Base-by-base conservation (phyloP, 2,329 filamentous ascomycete species). In the Cladosporium sp. region DNA sequence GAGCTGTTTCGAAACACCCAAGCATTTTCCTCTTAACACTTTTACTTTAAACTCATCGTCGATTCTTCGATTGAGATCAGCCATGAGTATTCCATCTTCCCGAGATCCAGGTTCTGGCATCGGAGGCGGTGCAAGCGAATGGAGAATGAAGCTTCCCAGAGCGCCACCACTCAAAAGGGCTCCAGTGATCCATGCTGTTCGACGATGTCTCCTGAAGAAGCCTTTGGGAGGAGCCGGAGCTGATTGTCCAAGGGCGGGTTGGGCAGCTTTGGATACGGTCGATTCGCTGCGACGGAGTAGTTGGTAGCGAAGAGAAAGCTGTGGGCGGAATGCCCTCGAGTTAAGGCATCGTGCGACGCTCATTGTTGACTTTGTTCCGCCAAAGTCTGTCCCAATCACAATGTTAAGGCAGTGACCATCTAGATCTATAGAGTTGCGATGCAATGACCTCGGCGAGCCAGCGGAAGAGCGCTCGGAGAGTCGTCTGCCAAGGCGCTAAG, bases 11-110 rank as follows among this genome's bases (percentile, higher is more conserved):
- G 74, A 69, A 5, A 76, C 75, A n/a, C 73, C 74, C 18, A 77
- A 64, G 65, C 76, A 78, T 61, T 86, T 84, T 10, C 78, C 72
- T 24, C 78, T 75, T 2, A 86, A 77, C 18, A 79, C 74, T 64
- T 80, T 79, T 7, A 87, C 82, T 68, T 86, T 73, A 59, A 84
- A 82, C 2, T 86, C 79, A 32, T 78, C 72, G 36, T 79, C 76
- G 59, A 83, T 83, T 61, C 77, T 72, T n/a, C 74, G 68, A 64
- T 78, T 78, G 64, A 87, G 78, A 66, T 77, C 74, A 18, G 72
- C 67, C n/a, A 79, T 73, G 24, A 82, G 77, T 62, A 79, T 69
- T 11, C 68, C 66, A 74, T 86, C 84, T 65, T 80, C 76, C 28
- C 76, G 70, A 3, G 79, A 77, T 41, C 78, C 81, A 0, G 79